Conservation (phyloP, 352 stramenopile genomes). For the Phytopythium aichiense region DNA sequence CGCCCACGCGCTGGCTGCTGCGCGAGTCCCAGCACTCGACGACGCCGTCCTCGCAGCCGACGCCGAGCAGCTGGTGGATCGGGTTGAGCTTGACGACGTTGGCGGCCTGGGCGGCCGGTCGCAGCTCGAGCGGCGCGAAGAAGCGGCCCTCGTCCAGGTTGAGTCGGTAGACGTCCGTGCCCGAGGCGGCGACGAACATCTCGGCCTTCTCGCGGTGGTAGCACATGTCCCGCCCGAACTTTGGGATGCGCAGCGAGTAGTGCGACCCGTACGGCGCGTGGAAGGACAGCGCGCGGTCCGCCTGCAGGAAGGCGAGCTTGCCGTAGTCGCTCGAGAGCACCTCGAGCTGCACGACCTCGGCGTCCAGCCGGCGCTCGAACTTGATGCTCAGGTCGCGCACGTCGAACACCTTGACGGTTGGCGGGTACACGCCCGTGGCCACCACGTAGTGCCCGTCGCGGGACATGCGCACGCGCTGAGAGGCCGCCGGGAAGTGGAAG, state of each 20-base stretch:
- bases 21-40: conserved; percentile 96
- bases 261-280: conserved; percentile 98
- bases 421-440: conserved; percentile 95
- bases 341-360: conserved; percentile 95
- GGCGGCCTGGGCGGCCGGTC: conserved; percentile 43
- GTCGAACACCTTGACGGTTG: conserved; percentile 94
- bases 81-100: conserved; percentile 91
- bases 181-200: conserved; percentile 90
- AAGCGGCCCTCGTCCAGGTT: conserved; percentile 98
- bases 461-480: conserved; percentile 93
- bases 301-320: conserved; percentile 97
- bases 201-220: conserved; percentile 97
- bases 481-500: conserved; percentile 96
- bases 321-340: conserved; percentile 96
- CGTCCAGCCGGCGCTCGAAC: conserved; percentile 97
- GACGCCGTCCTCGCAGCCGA: conserved; percentile 93
- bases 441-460: conserved; percentile 95
- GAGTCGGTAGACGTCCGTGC: conserved; percentile 93
- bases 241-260: conserved; percentile 95
- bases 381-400: conserved; percentile 97
- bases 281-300: conserved; percentile 96
- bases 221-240: conserved; percentile 96
- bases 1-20: conserved; percentile 60
- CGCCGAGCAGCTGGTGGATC: conserved; percentile 87
- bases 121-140: conserved; percentile 77